Conservation (phyloP, 805 yeast genomes). For the Kodamaea nitidulidarum region DNA sequence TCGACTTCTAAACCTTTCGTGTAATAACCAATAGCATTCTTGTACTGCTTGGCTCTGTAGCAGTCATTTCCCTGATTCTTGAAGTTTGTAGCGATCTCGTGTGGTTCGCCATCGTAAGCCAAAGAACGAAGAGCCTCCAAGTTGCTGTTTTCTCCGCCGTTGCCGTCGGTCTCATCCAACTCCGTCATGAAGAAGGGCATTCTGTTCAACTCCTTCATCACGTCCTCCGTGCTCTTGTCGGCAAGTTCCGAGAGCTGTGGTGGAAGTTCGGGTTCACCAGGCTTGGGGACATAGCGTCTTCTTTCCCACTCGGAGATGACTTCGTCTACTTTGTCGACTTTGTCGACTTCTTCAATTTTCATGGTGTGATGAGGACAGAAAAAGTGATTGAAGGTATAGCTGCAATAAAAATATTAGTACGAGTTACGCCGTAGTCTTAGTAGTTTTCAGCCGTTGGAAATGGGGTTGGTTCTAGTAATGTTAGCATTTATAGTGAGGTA, state of each 20-base stretch:
- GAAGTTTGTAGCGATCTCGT: slow-evolving; percentile 85
- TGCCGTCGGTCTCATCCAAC: slow-evolving; percentile 71
- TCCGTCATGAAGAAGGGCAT: slow-evolving; percentile 94
- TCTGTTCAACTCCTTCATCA: slow-evolving; percentile 71
- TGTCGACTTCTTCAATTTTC: slow-evolving; percentile 16
- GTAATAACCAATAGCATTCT: slow-evolving; percentile 74
- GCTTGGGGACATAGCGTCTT: slow-evolving; percentile 37
- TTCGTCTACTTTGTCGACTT: slow-evolving; percentile 10
- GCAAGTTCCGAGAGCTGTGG: slow-evolving; percentile 71
- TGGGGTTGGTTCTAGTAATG: too few species aligned
- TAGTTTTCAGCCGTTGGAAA: too few species aligned
- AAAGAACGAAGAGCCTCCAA: slow-evolving; percentile 87
- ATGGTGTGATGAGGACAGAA: slow-evolving; percentile 6
- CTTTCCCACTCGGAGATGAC: slow-evolving; percentile 41
- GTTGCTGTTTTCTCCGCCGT: slow-evolving; percentile 67
- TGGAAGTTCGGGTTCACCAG: slow-evolving; percentile 71
- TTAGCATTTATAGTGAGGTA: too few species aligned
- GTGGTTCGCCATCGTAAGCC: slow-evolving; percentile 94
- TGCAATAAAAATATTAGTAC: too few species aligned
- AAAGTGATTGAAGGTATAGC: slow-evolving; percentile 1
- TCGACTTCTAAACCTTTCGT: slow-evolving; percentile 73
- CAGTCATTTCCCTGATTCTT: slow-evolving; percentile 91
- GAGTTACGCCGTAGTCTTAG: too few species aligned
- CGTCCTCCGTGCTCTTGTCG: slow-evolving; percentile 68
- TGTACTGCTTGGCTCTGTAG: slow-evolving; percentile 65